These are phyloP conservation scores for Raphanus raphanistrum DNA, from an alignment of 345 rosid genomes.

Conservation along the genomic window DNA sequence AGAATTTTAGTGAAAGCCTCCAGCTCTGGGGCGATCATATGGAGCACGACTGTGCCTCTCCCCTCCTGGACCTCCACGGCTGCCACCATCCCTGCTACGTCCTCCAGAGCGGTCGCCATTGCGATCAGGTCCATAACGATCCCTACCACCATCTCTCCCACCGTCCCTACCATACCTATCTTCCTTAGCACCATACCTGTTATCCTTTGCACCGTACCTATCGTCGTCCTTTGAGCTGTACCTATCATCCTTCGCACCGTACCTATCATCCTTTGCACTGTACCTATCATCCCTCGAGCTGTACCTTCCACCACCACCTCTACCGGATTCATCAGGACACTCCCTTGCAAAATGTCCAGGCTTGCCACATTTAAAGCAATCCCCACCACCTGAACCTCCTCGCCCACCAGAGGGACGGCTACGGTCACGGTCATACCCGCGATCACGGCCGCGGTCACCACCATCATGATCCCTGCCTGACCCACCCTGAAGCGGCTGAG, in stretches of 20 bases:
- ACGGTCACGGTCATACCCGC: slow-evolving; percentile 64
- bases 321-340: slow-evolving; percentile 68
- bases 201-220: slow-evolving; percentile 43
- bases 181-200: slow-evolving; percentile 40
- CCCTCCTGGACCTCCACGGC: slow-evolving; percentile 69
- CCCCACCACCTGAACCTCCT: slow-evolving; percentile 70
- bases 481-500: slow-evolving; percentile 83
- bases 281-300: slow-evolving; percentile 49
- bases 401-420: slow-evolving; percentile 59
- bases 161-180: slow-evolving; percentile 52
- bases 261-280: slow-evolving; percentile 32
- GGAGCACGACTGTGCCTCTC: slow-evolving; percentile 85
- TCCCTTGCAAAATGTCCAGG: slow-evolving; percentile 98
- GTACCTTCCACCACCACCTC: slow-evolving; percentile 53
- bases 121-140: slow-evolving; percentile 81
- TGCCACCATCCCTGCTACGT: slow-evolving; percentile 65
- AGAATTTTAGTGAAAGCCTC: slow-evolving; percentile 38
- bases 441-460: slow-evolving; percentile 69
- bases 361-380: slow-evolving; percentile 92
- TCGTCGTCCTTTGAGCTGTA: slow-evolving; percentile 44
- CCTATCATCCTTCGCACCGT: slow-evolving; percentile 46
- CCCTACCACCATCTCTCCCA: slow-evolving; percentile 51
- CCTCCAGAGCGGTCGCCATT: slow-evolving; percentile 68
- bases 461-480: slow-evolving; percentile 71
- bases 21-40: slow-evolving; percentile 73